Evolutionary conservation across 1,139 yeast genomes (phyloP).

Genomic region (Suhomyces bolitotheri): DNA sequence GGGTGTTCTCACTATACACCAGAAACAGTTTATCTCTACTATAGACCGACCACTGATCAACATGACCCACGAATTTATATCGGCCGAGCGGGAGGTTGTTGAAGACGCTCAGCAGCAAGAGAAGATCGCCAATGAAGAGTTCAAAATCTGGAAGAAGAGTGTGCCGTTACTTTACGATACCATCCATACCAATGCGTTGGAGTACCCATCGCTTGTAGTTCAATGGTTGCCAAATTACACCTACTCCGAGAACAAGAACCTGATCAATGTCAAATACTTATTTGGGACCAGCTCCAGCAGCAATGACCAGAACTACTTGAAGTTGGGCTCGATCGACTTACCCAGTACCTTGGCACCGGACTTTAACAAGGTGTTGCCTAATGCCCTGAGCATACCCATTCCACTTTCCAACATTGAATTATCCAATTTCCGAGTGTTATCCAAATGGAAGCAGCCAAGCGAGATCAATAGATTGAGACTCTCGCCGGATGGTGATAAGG

Average conservation of each 20-base stretch:
- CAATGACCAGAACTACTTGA: conserved; percentile 44
- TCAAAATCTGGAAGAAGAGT: conserved; percentile 93
- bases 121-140: conserved; percentile 64
- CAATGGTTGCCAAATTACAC: conserved; percentile 49
- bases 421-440: conserved; percentile 36
- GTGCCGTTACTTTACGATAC: conserved; percentile 86
- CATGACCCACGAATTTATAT: conserved; percentile 20
- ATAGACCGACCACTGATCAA: too few relatives aligned
- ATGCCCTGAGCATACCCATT: conserved; percentile 25
- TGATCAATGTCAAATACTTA: conserved; percentile 42
- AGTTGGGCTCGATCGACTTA: conserved; percentile 46
- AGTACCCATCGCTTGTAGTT: conserved; percentile 58
- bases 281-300: conserved; percentile 47
- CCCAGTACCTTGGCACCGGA: conserved; percentile 53
- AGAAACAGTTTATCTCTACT: too few relatives aligned
- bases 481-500: conserved; percentile 35
- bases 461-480: conserved; percentile 52
- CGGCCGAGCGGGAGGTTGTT: conserved; percentile 34
- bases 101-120: conserved; percentile 51
- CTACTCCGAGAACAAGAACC: conserved; percentile 30
- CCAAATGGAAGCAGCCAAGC: conserved; percentile 55
- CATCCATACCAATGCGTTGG: conserved; percentile 66
- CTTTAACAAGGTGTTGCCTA: conserved; percentile 23
- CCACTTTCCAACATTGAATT: conserved; percentile 24
- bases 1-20: too few relatives aligned